Evolutionary conservation across 768 basidiomycete genomes (phyloP).

Genomic region (Gelatoporia subvermispora): DNA sequence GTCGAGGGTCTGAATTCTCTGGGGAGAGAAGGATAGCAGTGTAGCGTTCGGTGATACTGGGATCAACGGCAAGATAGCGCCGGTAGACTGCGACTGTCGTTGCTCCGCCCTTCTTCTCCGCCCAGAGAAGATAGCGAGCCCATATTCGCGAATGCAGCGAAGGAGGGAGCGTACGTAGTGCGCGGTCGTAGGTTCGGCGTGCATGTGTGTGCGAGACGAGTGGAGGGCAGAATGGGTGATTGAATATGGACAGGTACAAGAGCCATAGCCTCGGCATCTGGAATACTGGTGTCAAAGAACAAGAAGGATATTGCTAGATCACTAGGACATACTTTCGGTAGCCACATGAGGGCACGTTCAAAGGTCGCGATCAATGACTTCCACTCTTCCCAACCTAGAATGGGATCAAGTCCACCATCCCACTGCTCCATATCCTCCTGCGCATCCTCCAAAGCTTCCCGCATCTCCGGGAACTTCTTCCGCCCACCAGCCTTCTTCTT

Average conservation of each 20-base stretch:
- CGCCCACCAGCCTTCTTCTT: conserved; percentile 80
- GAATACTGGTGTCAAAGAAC: conserved; percentile 1
- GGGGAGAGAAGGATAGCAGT: conserved; percentile 59
- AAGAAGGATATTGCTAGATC: conserved; percentile 1
- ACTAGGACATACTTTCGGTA: conserved; percentile 66
- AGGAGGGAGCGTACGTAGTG: conserved; percentile 88
- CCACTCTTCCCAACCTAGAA: conserved; percentile 98
- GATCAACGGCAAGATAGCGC: conserved; percentile 81
- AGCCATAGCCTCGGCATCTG: conserved; percentile 94
- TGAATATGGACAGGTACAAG: conserved; percentile 86
- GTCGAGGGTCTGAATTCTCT: conserved; percentile 60
- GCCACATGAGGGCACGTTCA: conserved; percentile 92
- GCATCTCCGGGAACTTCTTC: conserved; percentile 91
- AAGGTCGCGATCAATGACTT: conserved; percentile 79
- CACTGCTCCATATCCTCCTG: conserved; percentile 76
- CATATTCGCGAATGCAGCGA: conserved; percentile 90
- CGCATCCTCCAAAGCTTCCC: conserved; percentile 84
- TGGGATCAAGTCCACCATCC: conserved; percentile 79
- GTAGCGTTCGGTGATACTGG: conserved; percentile 76
- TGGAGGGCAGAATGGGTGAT: conserved; percentile 85
- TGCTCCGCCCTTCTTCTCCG: conserved; percentile 75
- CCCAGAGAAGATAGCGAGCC: conserved; percentile 91
- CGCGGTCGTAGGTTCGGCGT: conserved; percentile 89
- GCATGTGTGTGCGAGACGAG: conserved; percentile 85
- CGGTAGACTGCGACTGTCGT: conserved; percentile 81